phyloP scores from a whole-genome alignment of 208 protist species.

The Leishmania tarentolae region DNA sequence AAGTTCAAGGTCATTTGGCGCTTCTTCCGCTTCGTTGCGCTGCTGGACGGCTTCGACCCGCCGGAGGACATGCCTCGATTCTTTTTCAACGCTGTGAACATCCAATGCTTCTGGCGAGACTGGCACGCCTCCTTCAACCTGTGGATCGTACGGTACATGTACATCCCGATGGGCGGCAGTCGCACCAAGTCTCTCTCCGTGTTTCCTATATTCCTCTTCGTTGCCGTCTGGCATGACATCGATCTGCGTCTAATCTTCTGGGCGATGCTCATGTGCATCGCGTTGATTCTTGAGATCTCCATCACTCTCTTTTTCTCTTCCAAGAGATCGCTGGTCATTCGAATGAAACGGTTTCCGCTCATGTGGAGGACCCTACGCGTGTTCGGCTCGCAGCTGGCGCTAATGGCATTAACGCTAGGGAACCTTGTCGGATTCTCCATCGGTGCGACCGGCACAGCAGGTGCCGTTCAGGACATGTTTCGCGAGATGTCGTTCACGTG shows the following conservation, averaged over 20 bases:
- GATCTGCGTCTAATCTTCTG: constrained; percentile 71
- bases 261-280: constrained; percentile 70
- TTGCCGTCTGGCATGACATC: constrained; percentile 93
- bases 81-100: constrained; percentile 85
- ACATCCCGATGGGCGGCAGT: constrained; percentile 91
- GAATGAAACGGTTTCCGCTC: constrained; percentile 24
- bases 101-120: constrained; percentile 91
- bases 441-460: constrained; percentile 26
- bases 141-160: constrained; percentile 95
- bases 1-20: constrained; percentile 94
- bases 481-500: constrained; percentile 23
- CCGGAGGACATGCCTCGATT: constrained; percentile 93
- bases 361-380: constrained; percentile 55
- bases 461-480: constrained; percentile 22
- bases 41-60: constrained; percentile 85
- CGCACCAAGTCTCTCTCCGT: constrained; percentile 60
- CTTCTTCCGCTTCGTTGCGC: constrained; percentile 80
- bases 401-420: constrained; percentile 57
- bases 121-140: constrained; percentile 95
- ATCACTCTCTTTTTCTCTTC: constrained; percentile 49
- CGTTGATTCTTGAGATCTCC: constrained; percentile 68
- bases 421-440: constrained; percentile 81
- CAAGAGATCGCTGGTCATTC: constrained; percentile 21
- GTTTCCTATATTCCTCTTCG: constrained; percentile 92
- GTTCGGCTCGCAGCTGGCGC: constrained; percentile 33